Conservation (phyloP, 768 basidiomycete genomes). For the Candolleomyces aberdarensis region DNA sequence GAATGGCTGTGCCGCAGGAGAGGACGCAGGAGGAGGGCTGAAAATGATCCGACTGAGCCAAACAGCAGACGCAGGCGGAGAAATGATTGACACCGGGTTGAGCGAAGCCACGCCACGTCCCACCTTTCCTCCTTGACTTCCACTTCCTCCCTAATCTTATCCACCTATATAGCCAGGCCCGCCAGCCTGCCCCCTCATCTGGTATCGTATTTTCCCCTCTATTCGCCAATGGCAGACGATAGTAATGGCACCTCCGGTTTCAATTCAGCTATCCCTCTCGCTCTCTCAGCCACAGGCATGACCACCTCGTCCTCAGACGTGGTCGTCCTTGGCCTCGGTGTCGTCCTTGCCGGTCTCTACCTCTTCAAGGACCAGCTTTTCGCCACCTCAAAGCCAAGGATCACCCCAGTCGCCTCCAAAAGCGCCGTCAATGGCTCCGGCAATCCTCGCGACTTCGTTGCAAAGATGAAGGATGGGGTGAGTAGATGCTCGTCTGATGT, state of each 20-base stretch:
- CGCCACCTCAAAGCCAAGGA: constrained; percentile 60
- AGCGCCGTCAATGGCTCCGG: constrained; percentile 63
- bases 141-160: constrained; percentile 19
- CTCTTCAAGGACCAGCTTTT: constrained; percentile 85
- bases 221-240: constrained; percentile 27
- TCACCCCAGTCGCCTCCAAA: constrained; percentile 39
- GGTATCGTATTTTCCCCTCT: constrained; percentile 22
- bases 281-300: constrained; percentile 41
- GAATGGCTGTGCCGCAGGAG: neutral
- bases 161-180: constrained; percentile 20
- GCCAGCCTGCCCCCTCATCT: constrained; percentile 16
- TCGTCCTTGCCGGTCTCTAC: constrained; percentile 73
- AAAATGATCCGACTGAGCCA: constrained; percentile 14
- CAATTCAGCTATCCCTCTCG: constrained; percentile 35
- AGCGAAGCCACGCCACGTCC: constrained; percentile 5
- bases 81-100: constrained; percentile 10
- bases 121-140: constrained; percentile 13
- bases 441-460: constrained; percentile 92
- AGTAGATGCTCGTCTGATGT: constrained; percentile 27
- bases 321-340: constrained; percentile 67
- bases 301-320: constrained; percentile 70
- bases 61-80: constrained; percentile 9
- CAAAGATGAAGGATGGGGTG: constrained; percentile 92
- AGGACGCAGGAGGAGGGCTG: neutral
- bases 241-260: constrained; percentile 31